Base-by-base conservation (phyloP, 2,329 filamentous ascomycete species). In the Septoria petroselini region DNA sequence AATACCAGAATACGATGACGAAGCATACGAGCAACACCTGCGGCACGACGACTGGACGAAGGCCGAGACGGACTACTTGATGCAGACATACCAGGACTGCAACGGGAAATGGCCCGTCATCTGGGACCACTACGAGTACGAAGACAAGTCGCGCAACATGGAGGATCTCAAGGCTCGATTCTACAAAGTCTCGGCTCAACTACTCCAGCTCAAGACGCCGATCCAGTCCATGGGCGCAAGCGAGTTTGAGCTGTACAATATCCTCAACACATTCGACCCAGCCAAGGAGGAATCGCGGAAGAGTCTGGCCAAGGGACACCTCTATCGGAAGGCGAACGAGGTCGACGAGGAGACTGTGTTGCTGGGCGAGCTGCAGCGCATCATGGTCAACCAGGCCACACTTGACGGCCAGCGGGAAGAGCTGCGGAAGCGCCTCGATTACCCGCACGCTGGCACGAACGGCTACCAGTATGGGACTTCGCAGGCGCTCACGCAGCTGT, bases 151-250 rank as follows among this genome's bases (percentile, higher is more conserved):
- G 27, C 82, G 93, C 34, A 84, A 82, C 1, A 83, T 96, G 76
- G 93, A 98, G 68, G 89, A 95, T 54, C 74, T 98, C 53, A 98
- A 98, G 69, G 80, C 84, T 12, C 81, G 93, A 45, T 97, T 95
- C 71, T 98, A 97, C 70, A 81, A 84, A 47, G 82, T 97, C 29
- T 88, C 86, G 1, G 85, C 87, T 7, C 86, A 83, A 62, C 85
- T 93, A 76, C 87, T 95, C 76, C 83, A 85, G 1, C 73, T 88
- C 5, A 81, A 88, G 61, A 91, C 87, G 51, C 88, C 88, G 0
- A 82, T 86, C 0, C 85, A 87, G 53, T 88, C 83, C 68, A 97
- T 98, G 93, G 89, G 87, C 18, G 82, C 85, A 33, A 76, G 85
- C 2, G 91, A 98, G 67, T 95, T 88, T 66, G 80, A 80, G 33